Base-by-base conservation (phyloP, 23 red algal species). In the Gracilaria domingensis region DNA sequence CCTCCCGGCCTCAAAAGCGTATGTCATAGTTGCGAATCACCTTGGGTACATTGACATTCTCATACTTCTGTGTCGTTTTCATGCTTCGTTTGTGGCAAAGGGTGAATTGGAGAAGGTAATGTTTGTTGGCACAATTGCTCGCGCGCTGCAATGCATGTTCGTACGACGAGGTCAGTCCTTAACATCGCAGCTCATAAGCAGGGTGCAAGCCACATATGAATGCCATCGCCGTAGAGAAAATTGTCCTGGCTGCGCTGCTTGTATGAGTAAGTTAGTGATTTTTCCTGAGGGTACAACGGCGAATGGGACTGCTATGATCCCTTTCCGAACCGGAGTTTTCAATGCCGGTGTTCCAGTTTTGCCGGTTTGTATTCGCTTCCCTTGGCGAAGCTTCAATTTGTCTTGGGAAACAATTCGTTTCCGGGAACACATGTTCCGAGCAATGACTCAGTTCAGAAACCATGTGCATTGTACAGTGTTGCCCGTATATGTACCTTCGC, bases 271-370 rank as follows among this genome's bases (percentile, higher is more conserved):
- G 64, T 80, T 98, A 14, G 71, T 91, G 33, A 94, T 98, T 26
- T 98, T 98, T 71, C 95, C 95, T 12, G 95, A 98, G 62, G 95
- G 91, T 12, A 98, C 95, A 17, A 98, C 95, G 1, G 54, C 81
- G 25, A 98, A 98, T 51, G 95, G 95, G 23, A 83, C 88, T n/a
- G 80, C 78, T 12, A 88, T 98, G 91, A 79, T 98, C 38, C 78
- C 85, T 23, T 98, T 98, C 51, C 91, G 90, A 21, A 94, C 95
- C 32, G 95, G 95, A 0, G 95, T 92, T 1, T 98, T 98, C 88
- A 85, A 89, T 37, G 91, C 90, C 35, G 95, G 95, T 51, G 36
- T 88, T 12, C 95, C 95, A 34, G 91, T 98, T 8, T 39, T 77
- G 51, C 95, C 95, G 13, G 95, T 97, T 35, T 88, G 82, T 32